These are phyloP conservation scores for Tubosaeta sp. DNA, from an alignment of 768 basidiomycete genomes.

Conservation along the genomic window DNA sequence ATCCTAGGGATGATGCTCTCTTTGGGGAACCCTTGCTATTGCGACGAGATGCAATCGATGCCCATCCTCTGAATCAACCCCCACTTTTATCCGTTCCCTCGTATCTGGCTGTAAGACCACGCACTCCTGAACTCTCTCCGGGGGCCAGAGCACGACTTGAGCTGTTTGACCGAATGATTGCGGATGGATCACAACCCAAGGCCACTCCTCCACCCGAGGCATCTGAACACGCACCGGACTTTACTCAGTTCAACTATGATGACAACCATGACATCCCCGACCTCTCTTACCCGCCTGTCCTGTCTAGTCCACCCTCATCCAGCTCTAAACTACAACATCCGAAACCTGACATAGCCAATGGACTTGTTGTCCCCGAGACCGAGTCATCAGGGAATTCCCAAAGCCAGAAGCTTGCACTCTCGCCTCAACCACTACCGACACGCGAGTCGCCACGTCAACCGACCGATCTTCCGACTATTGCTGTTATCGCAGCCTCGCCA, in stretches of 20 bases:
- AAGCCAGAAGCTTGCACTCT: conserved; percentile 9
- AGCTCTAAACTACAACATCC: background rate
- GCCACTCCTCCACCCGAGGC: background rate
- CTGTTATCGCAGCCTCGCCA: conserved; percentile 11
- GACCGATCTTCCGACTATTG: conserved; percentile 16
- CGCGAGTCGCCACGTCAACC: background rate
- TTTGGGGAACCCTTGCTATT: background rate
- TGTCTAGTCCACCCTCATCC: conserved; percentile 3
- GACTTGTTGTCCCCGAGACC: conserved; percentile 30
- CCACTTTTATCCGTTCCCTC: conserved; percentile 7
- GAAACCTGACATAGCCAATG: conserved; percentile 9
- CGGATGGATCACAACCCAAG: background rate
- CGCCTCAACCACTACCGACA: background rate
- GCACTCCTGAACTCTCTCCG: conserved; percentile 23
- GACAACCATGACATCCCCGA: background rate
- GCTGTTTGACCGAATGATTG: conserved; percentile 27
- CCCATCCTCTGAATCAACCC: background rate
- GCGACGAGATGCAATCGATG: background rate
- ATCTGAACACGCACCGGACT: background rate
- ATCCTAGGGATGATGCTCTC: background rate
- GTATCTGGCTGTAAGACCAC: background rate
- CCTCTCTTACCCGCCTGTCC: background rate
- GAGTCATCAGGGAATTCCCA: conserved; percentile 26
- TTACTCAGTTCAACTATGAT: conserved; percentile 2
- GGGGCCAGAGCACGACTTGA: conserved; percentile 25